Evolutionary conservation across 768 basidiomycete species (phyloP).

Genomic region (Plicaturopsis crispa): DNA sequence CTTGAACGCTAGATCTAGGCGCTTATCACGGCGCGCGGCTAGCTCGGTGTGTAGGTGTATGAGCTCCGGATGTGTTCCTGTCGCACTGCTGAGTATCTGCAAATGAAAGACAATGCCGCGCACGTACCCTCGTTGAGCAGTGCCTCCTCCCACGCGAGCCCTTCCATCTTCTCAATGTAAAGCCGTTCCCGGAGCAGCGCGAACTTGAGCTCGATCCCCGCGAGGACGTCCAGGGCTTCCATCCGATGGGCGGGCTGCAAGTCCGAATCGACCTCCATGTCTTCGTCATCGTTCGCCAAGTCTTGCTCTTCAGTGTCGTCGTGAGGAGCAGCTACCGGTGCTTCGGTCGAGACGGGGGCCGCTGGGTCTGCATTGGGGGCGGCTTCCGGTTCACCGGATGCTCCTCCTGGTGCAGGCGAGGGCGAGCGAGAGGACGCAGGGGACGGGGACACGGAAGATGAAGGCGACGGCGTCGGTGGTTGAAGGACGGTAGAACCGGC

Average conservation of each 20-base stretch:
- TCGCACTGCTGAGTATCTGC: conserved; percentile 2
- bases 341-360: conserved; percentile 11
- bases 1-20: conserved; percentile 71
- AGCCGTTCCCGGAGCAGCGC: conserved; percentile 79
- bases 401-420: conserved; percentile 24
- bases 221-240: conserved; percentile 83
- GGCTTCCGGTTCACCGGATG: conserved; percentile 2
- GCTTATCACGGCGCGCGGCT: conserved; percentile 69
- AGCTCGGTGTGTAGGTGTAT: conserved; percentile 76
- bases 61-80: conserved; percentile 84
- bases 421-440: conserved; percentile 34
- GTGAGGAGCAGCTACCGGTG: conserved; percentile 21
- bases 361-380: conserved; percentile 6
- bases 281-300: conserved; percentile 15
- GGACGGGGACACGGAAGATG: conserved; percentile 24
- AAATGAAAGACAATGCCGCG: conserved; percentile 1
- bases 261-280: conserved; percentile 52
- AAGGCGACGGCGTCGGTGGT: conserved; percentile 28
- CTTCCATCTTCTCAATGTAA: conserved; percentile 93
- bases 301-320: conserved; percentile 6
- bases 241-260: conserved; percentile 76
- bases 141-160: conserved; percentile 80
- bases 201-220: conserved; percentile 89
- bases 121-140: conserved; percentile 68
- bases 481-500: conserved; percentile 32